Base-by-base conservation (phyloP, 495 filamentous ascomycete genomes). In the Annulohypoxylon bovei region DNA sequence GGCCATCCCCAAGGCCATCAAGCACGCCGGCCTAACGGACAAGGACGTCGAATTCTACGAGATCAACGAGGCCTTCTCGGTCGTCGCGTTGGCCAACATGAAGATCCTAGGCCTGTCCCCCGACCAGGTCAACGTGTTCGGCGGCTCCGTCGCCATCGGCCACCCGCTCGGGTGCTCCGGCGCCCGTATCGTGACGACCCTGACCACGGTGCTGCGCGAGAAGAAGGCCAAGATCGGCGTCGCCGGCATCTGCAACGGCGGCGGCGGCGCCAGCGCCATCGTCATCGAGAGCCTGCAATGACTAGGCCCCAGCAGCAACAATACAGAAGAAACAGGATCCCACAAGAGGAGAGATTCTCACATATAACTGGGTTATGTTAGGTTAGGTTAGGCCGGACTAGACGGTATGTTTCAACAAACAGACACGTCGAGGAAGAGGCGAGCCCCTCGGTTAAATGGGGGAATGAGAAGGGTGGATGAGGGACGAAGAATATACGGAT, bases 1-100 rank as follows among this genome's bases (percentile, higher is more conserved):
- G 49, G 95, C 95, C 28, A 95, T 99, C 60, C 95, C 95, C 65
- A 98, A 98, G 85, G 95, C 95, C 12, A 87, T 98, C 68, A 91
- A 92, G 85, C 94, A 99, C 80, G 95, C 95, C 35, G 89, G 89
- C 62, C 80, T 98, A 53, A 85, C 88, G 33, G 86, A 89, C 70
- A 85, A 90, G 46, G 82, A 90, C 39, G 87, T 99, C 54, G 95
- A 98, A 74, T 95, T 89, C 69, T 98, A 95, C 75, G 95, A 99
- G 86, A 97, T 99, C 85, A 99, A 99, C 81, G 95, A 99, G 83
- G 95, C 95, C 5, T 99, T 99, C 86, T 94, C 91, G 44, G 95
- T 99, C 23, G 95, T 99, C 47, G 94, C 95, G 14, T 83, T 98
- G 50, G 95, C 95, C 62, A 99, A 99, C 81, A 87, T 97, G 82